Evolutionary conservation across 495 filamentous ascomycete species (phyloP).

Genomic region (Astrothelium macrocarpum): DNA sequence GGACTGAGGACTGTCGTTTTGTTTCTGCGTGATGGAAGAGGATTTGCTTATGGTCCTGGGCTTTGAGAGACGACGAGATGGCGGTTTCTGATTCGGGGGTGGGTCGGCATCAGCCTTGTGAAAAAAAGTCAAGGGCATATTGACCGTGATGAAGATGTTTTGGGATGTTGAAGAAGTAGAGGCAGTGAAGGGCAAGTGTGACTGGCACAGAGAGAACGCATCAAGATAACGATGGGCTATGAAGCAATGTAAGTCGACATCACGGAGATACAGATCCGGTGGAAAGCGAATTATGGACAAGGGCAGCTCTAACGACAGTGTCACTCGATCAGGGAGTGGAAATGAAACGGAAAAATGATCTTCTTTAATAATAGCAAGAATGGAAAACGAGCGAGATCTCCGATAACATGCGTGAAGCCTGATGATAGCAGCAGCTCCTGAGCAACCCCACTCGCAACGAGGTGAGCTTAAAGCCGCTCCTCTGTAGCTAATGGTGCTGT

Average conservation of each 20-base stretch:
- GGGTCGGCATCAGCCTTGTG: not conserved
- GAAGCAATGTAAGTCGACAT: not conserved
- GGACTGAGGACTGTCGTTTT: slow-evolving; percentile 6
- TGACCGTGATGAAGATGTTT: not conserved
- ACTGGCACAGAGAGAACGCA: not conserved
- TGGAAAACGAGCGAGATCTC: not conserved
- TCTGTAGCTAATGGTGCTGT: not conserved
- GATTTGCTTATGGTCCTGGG: slow-evolving; percentile 24
- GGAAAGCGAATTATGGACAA: not conserved
- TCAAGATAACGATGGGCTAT: not conserved
- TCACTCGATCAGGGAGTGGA: not conserved
- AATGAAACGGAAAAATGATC: slow-evolving; percentile 1
- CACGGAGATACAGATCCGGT: not conserved
- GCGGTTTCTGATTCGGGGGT: not conserved
- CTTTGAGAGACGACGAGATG: slow-evolving; percentile 18
- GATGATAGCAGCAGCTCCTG: not conserved
- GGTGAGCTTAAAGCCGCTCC: not conserved
- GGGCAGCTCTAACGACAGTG: not conserved
- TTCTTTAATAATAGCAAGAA: not conserved
- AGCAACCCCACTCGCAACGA: not conserved
- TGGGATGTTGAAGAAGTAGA: not conserved
- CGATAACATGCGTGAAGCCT: not conserved
- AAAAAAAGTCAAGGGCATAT: not conserved
- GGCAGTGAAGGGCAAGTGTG: not conserved
- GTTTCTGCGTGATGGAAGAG: slow-evolving; percentile 11